These are phyloP conservation scores for Glebionis coronaria DNA, from an alignment of 129 eudicot genomes.

Conservation along the genomic window DNA sequence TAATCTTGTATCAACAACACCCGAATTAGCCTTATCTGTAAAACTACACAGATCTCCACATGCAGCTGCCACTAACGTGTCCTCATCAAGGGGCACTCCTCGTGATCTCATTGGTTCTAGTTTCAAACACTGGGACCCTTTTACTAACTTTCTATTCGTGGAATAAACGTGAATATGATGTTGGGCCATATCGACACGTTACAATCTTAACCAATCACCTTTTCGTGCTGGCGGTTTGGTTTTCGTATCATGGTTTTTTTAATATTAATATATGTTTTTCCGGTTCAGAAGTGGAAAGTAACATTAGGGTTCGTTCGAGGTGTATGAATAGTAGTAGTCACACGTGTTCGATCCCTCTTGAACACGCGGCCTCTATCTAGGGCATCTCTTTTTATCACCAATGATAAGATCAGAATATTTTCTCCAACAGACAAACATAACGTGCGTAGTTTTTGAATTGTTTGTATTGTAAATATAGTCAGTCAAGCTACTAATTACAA, in stretches of 20 bases:
- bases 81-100: conserved; percentile 35
- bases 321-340: conserved; percentile 17
- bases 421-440: background rate
- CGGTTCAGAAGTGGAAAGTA: background rate
- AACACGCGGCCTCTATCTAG: conserved; percentile 34
- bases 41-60: conserved; percentile 21
- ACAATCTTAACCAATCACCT: conserved; percentile 33
- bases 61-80: conserved; percentile 34
- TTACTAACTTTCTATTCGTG: conserved; percentile 10
- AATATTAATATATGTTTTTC: background rate
- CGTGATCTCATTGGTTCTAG: conserved; percentile 24
- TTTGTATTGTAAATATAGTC: too few relatives aligned
- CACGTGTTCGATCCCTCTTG: conserved; percentile 35
- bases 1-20: background rate
- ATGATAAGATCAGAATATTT: conserved; percentile 20
- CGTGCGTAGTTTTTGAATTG: too few relatives aligned
- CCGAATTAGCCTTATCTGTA: conserved; percentile 10
- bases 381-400: conserved; percentile 30
- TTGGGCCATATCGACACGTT: conserved; percentile 41
- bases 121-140: conserved; percentile 6
- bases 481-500: too few relatives aligned
- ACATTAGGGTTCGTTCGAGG: conserved; percentile 10
- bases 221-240: conserved; percentile 4
- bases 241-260: background rate
- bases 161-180: conserved; percentile 15